Evolutionary conservation across 352 stramenopile genomes (phyloP).

Genomic region (Globisporangium viniferum): DNA sequence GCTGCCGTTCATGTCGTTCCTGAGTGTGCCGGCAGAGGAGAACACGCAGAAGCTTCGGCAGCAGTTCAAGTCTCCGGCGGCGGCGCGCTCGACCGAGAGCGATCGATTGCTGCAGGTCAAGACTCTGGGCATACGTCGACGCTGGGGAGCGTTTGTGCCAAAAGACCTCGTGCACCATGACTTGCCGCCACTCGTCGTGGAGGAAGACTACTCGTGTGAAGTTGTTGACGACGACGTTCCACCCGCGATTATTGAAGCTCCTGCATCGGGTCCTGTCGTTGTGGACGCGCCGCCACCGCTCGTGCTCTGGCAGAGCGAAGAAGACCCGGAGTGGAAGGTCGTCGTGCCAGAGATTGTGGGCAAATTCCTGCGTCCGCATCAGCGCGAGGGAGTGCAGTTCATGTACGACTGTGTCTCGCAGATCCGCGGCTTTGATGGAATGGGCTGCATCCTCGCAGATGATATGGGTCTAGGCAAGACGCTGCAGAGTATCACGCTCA

Average conservation of each 20-base stretch:
- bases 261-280: slow-evolving; percentile 13
- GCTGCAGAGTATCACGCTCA: slow-evolving; percentile 83
- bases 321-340: slow-evolving; percentile 55
- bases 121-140: slow-evolving; percentile 76
- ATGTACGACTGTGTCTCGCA: slow-evolving; percentile 95
- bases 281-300: slow-evolving; percentile 55
- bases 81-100: slow-evolving; percentile 64
- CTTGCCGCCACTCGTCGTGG: slow-evolving; percentile 54
- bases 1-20: slow-evolving; percentile 80
- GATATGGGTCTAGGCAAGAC: slow-evolving; percentile 89
- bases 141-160: slow-evolving; percentile 45
- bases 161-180: slow-evolving; percentile 67
- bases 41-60: slow-evolving; percentile 52
- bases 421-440: slow-evolving; percentile 69
- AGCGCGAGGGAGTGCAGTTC: slow-evolving; percentile 96
- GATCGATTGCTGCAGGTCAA: slow-evolving; percentile 75
- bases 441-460: slow-evolving; percentile 86
- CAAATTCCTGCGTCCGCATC: slow-evolving; percentile 95
- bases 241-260: slow-evolving; percentile 21
- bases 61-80: slow-evolving; percentile 73
- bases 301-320: slow-evolving; percentile 77
- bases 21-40: slow-evolving; percentile 59
- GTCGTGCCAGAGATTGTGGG: slow-evolving; percentile 90
- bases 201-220: slow-evolving; percentile 41
- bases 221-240: slow-evolving; percentile 29